Conservation (phyloP, 1,284 basidiomycete species). For the Ceratobasidium sp. region DNA sequence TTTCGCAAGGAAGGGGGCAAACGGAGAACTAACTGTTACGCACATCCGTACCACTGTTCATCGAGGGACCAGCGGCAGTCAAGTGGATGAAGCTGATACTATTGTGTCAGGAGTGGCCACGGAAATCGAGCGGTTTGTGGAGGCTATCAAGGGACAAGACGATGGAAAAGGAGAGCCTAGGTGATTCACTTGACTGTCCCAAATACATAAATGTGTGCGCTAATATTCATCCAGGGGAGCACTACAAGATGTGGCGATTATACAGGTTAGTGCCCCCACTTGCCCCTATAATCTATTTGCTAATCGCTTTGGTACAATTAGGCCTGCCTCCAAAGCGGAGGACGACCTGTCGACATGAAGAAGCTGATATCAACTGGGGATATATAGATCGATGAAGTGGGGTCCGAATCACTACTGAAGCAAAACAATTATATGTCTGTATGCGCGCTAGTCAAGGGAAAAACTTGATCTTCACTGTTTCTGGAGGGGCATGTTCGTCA, state of each 20-base stretch:
- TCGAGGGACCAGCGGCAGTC: slow-evolving; percentile 57
- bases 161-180: slow-evolving; percentile 61
- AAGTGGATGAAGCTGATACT: slow-evolving; percentile 63
- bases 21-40: not conserved
- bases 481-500: not conserved
- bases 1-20: slow-evolving; percentile 1
- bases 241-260: slow-evolving; percentile 77
- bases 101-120: slow-evolving; percentile 63
- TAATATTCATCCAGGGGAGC: slow-evolving; percentile 55
- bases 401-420: not conserved
- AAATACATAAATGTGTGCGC: slow-evolving; percentile 48
- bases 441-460: not conserved
- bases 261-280: slow-evolving; percentile 50
- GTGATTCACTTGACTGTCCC: not conserved
- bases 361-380: slow-evolving; percentile 50
- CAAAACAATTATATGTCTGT: not conserved
- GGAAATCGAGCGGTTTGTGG: slow-evolving; percentile 72
- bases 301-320: slow-evolving; percentile 52
- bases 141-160: slow-evolving; percentile 61
- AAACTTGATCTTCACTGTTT: not conserved
- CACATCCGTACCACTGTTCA: slow-evolving; percentile 46
- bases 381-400: not conserved
- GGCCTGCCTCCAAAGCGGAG: slow-evolving; percentile 76
- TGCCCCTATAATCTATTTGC: not conserved
- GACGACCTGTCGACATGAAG: slow-evolving; percentile 67